Evolutionary conservation across 2,329 filamentous ascomycete genomes (phyloP).

Genomic region (Pseudocercospora crystallina): DNA sequence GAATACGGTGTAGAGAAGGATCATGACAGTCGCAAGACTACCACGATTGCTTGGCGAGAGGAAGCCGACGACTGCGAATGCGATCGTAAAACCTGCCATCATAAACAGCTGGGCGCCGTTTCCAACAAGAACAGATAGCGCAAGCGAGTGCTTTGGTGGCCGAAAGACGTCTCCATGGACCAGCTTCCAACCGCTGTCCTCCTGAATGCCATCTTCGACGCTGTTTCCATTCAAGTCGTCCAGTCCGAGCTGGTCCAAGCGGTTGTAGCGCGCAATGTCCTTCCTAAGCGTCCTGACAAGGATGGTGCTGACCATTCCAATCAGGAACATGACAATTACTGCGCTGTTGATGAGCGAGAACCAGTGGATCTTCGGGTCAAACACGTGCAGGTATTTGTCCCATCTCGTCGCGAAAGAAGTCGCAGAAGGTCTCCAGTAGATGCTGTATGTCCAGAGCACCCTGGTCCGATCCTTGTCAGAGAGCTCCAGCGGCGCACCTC

Average conservation of each 20-base stretch:
- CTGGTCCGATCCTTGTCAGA: slow-evolving; percentile 59
- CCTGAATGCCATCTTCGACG: slow-evolving; percentile 88
- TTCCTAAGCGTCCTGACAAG: slow-evolving; percentile 84
- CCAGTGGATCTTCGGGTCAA: slow-evolving; percentile 98
- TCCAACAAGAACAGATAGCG: slow-evolving; percentile 84
- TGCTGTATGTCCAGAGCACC: slow-evolving; percentile 87
- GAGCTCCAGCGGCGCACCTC: slow-evolving; percentile 61
- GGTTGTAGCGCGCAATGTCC: slow-evolving; percentile 95
- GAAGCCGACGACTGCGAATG: slow-evolving; percentile 90
- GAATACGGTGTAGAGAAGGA: slow-evolving; percentile 89
- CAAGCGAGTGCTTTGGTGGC: slow-evolving; percentile 74
- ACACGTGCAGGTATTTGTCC: slow-evolving; percentile 98
- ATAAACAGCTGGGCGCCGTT: slow-evolving; percentile 96
- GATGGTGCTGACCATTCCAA: slow-evolving; percentile 90
- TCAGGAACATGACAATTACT: slow-evolving; percentile 88
- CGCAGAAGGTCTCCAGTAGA: slow-evolving; percentile 79
- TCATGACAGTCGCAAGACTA: slow-evolving; percentile 87
- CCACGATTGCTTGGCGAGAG: slow-evolving; percentile 94
- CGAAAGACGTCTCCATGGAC: slow-evolving; percentile 98
- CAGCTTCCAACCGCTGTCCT: slow-evolving; percentile 97
- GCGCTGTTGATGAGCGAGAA: slow-evolving; percentile 96
- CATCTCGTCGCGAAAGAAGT: slow-evolving; percentile 96
- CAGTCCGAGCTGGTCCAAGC: slow-evolving; percentile 83
- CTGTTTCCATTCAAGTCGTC: slow-evolving; percentile 79
- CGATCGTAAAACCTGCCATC: slow-evolving; percentile 93